Evolutionary conservation across 805 yeast genomes (phyloP).

Genomic region (Starmerella powellii): DNA sequence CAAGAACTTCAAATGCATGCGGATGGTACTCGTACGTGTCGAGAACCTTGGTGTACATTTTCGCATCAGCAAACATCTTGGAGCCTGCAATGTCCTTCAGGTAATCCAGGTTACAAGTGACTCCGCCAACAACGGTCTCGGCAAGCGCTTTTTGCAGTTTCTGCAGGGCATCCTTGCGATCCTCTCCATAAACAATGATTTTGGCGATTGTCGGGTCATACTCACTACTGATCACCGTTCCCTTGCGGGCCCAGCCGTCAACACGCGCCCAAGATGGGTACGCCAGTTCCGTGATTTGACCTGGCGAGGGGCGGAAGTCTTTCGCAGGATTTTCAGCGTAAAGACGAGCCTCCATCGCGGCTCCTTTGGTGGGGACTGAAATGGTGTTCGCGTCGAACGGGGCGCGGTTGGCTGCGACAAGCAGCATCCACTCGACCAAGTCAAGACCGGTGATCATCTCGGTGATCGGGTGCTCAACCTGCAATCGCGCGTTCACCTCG

Average conservation of each 20-base stretch:
- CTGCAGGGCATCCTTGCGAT: conserved; percentile 70
- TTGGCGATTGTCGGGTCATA: conserved; percentile 95
- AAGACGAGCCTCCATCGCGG: conserved; percentile 90
- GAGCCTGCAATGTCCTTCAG: conserved; percentile 75
- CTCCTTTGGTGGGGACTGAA: conserved; percentile 57
- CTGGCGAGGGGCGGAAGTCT: conserved; percentile 93
- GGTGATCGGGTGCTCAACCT: conserved; percentile 96
- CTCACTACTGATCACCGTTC: conserved; percentile 79
- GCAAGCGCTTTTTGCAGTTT: conserved; percentile 69
- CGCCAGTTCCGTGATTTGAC: conserved; percentile 69
- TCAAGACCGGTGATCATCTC: conserved; percentile 92
- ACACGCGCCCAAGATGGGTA: conserved; percentile 90
- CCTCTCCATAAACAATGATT: conserved; percentile 86
- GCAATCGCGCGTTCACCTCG: conserved; percentile 93
- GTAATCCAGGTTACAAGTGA: conserved; percentile 81
- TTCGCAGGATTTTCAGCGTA: conserved; percentile 96
- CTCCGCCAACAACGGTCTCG: conserved; percentile 81
- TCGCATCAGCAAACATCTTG: conserved; percentile 67
- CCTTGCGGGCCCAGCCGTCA: conserved; percentile 88
- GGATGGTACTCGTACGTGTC: conserved; percentile 73
- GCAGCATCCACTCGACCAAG: conserved; percentile 92
- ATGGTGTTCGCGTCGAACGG: conserved; percentile 52
- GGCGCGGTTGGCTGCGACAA: conserved; percentile 78
- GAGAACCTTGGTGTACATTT: conserved; percentile 76
- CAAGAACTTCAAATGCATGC: conserved; percentile 67